Evolutionary conservation across 441 rosid species (phyloP).

Genomic region (Hura crepitans): DNA sequence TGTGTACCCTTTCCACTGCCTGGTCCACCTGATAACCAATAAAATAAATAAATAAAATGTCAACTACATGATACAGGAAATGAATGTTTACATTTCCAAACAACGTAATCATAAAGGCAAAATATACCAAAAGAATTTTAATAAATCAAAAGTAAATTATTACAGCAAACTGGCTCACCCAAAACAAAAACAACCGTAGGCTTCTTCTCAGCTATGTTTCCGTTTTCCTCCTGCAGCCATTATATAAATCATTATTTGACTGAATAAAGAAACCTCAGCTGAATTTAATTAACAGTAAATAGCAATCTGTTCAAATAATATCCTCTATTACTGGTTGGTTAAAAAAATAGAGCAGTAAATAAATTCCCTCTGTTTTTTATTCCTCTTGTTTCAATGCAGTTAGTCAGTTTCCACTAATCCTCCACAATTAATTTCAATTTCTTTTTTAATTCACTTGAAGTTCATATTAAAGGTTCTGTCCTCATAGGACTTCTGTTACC

Average conservation of each 20-base stretch:
- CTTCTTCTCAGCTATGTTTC: constrained; percentile 51
- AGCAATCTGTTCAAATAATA: background rate
- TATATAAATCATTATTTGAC: background rate
- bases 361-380: background rate
- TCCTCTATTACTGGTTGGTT: background rate
- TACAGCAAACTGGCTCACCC: constrained; percentile 41
- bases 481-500: background rate
- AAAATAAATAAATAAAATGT: constrained; percentile 7
- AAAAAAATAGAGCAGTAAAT: background rate
- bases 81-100: background rate
- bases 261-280: background rate
- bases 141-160: background rate
- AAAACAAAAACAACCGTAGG: constrained; percentile 81
- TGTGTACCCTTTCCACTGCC: constrained; percentile 96
- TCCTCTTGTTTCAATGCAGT: background rate
- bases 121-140: background rate
- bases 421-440: background rate
- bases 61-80: background rate
- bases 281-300: background rate
- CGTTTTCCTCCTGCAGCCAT: constrained; percentile 43
- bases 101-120: background rate
- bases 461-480: background rate
- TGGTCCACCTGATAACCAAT: constrained; percentile 65
- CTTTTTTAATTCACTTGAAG: background rate
- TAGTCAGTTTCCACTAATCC: background rate